Evolutionary conservation across 345 rosid species (phyloP).

Genomic region (Eucalyptus cloeziana): DNA sequence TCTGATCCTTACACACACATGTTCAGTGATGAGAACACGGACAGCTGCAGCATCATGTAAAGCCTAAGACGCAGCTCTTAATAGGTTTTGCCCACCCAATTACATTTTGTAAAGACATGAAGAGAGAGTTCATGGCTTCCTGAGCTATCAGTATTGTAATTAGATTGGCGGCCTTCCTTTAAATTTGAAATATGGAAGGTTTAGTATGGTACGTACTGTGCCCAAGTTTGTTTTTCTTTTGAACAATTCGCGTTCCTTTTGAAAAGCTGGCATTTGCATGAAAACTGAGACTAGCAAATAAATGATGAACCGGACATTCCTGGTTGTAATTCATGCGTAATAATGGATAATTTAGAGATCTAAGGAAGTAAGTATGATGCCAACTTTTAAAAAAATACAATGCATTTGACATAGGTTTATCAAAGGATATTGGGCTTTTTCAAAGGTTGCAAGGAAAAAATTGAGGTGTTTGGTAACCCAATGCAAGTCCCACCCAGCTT

Average conservation of each 20-base stretch:
- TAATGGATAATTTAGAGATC: neutral
- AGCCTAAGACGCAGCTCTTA: neutral
- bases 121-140: neutral
- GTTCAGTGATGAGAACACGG: slow-evolving; percentile 88
- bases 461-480: neutral
- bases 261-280: neutral
- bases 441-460: neutral
- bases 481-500: neutral
- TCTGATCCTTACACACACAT: slow-evolving; percentile 49
- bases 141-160: neutral
- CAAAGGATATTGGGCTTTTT: neutral
- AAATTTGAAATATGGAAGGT: neutral
- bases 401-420: neutral
- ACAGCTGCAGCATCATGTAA: slow-evolving; percentile 89
- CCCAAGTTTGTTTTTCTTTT: neutral
- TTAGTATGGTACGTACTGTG: neutral
- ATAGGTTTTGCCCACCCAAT: neutral
- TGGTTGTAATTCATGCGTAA: neutral
- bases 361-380: neutral
- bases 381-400: neutral
- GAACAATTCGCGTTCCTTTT: neutral
- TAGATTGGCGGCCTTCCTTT: neutral
- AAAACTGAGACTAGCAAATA: neutral
- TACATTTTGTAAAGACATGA: neutral
- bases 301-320: neutral